These are phyloP conservation scores for Colletotrichum sp. DNA, from an alignment of 2,329 filamentous ascomycete species.

Conservation along the genomic window DNA sequence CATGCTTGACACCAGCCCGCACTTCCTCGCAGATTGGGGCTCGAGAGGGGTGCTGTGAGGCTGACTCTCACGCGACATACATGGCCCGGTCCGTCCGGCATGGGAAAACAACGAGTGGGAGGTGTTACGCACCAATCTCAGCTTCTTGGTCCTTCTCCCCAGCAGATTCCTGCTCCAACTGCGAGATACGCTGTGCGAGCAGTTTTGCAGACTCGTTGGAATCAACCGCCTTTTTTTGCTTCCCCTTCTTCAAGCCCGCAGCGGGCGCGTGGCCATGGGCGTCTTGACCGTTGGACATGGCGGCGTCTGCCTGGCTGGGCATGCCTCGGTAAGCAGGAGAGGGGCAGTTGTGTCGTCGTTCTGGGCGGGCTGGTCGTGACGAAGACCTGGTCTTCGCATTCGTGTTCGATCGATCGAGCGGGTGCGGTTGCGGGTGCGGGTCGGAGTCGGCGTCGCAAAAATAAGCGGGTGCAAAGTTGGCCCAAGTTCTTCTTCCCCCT, in stretches of 20 bases:
- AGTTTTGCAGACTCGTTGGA: conserved; percentile 91
- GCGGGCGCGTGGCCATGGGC: conserved; percentile 41
- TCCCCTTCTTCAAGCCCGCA: conserved; percentile 73
- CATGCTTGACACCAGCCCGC: not conserved
- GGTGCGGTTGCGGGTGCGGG: not conserved
- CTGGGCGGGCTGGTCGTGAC: conserved; percentile 7
- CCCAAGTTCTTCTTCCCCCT: not conserved
- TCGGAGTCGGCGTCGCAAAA: conserved; percentile 14
- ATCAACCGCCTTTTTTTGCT: conserved; percentile 84
- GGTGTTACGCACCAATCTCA: conserved; percentile 76
- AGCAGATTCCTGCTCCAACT: conserved; percentile 91
- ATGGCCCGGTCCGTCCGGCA: conserved; percentile 9
- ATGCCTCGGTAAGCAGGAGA: conserved; percentile 27
- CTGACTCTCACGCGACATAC: conserved; percentile 17
- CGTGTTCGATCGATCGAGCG: conserved; percentile 15
- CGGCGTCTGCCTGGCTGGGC: conserved; percentile 47
- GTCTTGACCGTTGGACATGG: conserved; percentile 47
- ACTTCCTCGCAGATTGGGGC: not conserved
- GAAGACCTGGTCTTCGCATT: conserved; percentile 17
- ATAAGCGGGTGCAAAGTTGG: conserved; percentile 1
- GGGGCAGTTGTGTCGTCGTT: not conserved
- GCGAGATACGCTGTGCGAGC: conserved; percentile 90
- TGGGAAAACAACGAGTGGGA: conserved; percentile 6
- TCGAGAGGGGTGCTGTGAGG: not conserved
- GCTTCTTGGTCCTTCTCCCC: conserved; percentile 95